Percentiles rank a stretch among this genome's conserved stretches.
Evolutionary conservation across 2,329 filamentous ascomycete species (phyloP).

Genomic region (Balansia obtecta): DNA sequence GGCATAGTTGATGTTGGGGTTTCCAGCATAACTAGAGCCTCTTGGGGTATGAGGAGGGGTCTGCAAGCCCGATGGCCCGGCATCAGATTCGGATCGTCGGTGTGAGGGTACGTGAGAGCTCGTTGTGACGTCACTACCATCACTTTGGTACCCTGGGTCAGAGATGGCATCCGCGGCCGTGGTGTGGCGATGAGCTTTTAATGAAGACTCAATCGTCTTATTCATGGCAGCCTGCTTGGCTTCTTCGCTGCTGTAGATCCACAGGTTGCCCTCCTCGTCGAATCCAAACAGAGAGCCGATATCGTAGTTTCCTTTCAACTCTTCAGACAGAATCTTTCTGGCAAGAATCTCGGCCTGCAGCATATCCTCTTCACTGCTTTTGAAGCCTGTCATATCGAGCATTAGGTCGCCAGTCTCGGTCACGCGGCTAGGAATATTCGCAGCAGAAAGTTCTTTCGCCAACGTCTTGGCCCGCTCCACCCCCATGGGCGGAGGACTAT

Average conservation of each 20-base stretch:
- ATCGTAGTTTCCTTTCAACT: conserved; percentile 89
- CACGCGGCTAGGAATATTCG: conserved; percentile 87
- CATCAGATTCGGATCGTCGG: conserved; percentile 55
- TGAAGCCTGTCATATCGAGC: conserved; percentile 97
- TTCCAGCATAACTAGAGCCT: conserved; percentile 48
- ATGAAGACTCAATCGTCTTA: conserved; percentile 39
- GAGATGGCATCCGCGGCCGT: conserved; percentile 69
- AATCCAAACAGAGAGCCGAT: conserved; percentile 91
- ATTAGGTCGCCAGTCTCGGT: conserved; percentile 89
- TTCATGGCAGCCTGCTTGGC: conserved; percentile 81
- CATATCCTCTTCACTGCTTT: conserved; percentile 85
- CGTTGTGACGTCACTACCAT: conserved; percentile 53
- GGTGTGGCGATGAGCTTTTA: conserved; percentile 33
- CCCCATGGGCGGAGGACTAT: conserved; percentile 67
- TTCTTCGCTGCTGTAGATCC: conserved; percentile 98
- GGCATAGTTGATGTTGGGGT: conserved; percentile 79
- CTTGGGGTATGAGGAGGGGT: conserved; percentile 61
- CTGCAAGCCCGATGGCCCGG: conserved; percentile 39
- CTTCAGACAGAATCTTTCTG: conserved; percentile 81
- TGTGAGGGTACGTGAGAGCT: conserved; percentile 36
- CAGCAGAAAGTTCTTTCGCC: conserved; percentile 75
- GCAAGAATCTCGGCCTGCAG: conserved; percentile 87
- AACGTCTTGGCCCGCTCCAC: conserved; percentile 72
- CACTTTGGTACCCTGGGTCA: conserved; percentile 91
- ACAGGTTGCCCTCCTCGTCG: conserved; percentile 92